Evolutionary conservation across 108 stramenopile species (phyloP).

Genomic region (Skeletonema menzelii): DNA sequence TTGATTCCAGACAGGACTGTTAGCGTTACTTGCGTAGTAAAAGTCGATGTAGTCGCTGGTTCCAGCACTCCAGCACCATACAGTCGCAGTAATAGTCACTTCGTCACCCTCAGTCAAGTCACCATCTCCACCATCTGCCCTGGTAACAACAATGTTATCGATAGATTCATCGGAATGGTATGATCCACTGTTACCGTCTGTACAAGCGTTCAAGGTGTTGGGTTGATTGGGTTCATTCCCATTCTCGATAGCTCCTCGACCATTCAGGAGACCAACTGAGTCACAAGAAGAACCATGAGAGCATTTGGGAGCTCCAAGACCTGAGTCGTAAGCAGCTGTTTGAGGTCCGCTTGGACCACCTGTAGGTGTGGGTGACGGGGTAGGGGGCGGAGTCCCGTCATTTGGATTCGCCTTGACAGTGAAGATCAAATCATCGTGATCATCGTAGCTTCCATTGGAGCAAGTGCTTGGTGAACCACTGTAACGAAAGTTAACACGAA

Average conservation of each 20-base stretch:
- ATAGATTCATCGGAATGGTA: constrained; percentile 24
- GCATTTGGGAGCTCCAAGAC: constrained; percentile 7
- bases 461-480: not conserved
- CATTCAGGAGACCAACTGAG: constrained; percentile 8
- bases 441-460: not conserved
- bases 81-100: not conserved
- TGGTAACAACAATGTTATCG: constrained; percentile 13
- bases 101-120: not conserved
- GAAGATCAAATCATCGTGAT: constrained; percentile 20
- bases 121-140: not conserved
- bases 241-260: not conserved
- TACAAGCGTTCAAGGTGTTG: constrained; percentile 29
- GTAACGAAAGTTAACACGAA: no score
- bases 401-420: not conserved
- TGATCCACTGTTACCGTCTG: constrained; percentile 15
- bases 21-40: not conserved
- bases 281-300: constrained; percentile 1
- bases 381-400: not conserved
- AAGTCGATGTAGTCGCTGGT: not conserved
- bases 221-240: constrained; percentile 9
- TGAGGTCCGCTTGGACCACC: not conserved
- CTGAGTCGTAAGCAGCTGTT: not conserved
- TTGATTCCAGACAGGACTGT: not conserved
- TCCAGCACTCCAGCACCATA: not conserved
- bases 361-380: not conserved